These are phyloP conservation scores for Monilinia fructigena DNA, from an alignment of 2,329 filamentous ascomycete genomes.

Conservation along the genomic window DNA sequence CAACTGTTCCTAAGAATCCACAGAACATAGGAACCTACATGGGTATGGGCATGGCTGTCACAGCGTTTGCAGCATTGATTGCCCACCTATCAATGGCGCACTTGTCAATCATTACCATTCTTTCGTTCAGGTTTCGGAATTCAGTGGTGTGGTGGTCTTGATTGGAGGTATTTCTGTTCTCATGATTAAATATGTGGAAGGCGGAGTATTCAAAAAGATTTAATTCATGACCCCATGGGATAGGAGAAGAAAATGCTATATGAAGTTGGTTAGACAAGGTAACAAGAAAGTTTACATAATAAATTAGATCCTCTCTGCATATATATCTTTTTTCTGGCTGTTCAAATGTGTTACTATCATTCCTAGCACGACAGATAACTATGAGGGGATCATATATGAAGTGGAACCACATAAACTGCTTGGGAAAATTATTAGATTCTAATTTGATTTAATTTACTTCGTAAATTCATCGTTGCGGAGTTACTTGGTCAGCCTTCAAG, in stretches of 20 bases:
- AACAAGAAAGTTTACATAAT: not conserved
- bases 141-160: slow-evolving; percentile 35
- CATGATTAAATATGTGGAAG: slow-evolving; percentile 21
- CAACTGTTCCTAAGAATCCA: slow-evolving; percentile 55
- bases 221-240: not conserved
- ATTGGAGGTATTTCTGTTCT: slow-evolving; percentile 26
- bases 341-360: not conserved
- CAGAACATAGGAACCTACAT: slow-evolving; percentile 68
- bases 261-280: not conserved
- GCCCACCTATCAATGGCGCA: slow-evolving; percentile 65
- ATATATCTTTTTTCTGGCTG: not conserved
- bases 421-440: not conserved
- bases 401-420: not conserved
- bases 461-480: not conserved
- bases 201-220: slow-evolving; percentile 12
- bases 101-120: slow-evolving; percentile 55
- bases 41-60: slow-evolving; percentile 62
- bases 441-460: not conserved
- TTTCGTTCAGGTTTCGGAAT: slow-evolving; percentile 31
- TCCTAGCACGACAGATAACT: not conserved
- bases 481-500: not conserved
- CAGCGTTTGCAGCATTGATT: slow-evolving; percentile 62
- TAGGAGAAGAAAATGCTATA: not conserved
- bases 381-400: too few species aligned
- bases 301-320: not conserved